Evolutionary conservation across 2,329 filamentous ascomycete genomes (phyloP).

Genomic region (Zasmidium cellare): DNA sequence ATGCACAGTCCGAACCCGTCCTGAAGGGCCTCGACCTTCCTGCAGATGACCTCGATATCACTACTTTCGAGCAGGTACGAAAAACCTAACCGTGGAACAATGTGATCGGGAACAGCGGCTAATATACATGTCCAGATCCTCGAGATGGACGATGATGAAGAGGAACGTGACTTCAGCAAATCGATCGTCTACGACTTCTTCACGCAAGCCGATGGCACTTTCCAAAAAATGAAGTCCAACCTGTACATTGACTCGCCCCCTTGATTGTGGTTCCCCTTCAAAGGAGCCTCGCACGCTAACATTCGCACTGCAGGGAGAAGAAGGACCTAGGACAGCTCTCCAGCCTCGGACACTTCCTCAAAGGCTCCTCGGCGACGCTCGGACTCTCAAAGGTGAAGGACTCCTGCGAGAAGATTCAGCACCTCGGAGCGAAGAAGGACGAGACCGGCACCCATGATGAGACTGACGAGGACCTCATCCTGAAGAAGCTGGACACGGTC

Average conservation of each 20-base stretch:
- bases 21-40: background rate
- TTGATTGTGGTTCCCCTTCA: background rate
- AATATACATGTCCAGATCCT: constrained; percentile 61
- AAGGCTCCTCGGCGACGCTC: constrained; percentile 92
- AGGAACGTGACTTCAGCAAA: constrained; percentile 81
- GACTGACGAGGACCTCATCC: constrained; percentile 65
- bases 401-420: constrained; percentile 93
- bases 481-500: constrained; percentile 69
- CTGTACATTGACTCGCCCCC: constrained; percentile 57
- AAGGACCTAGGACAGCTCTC: constrained; percentile 75
- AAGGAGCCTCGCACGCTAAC: background rate
- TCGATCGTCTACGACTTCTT: constrained; percentile 92
- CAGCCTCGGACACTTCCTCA: constrained; percentile 88
- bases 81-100: too few relatives aligned
- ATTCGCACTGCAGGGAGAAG: constrained; percentile 53
- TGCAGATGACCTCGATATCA: constrained; percentile 73
- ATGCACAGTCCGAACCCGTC: constrained; percentile 24
- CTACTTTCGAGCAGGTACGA: constrained; percentile 73
- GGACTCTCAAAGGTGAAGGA: constrained; percentile 89
- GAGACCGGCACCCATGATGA: constrained; percentile 69
- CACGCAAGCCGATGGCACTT: constrained; percentile 83
- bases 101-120: too few relatives aligned
- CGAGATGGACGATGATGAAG: constrained; percentile 94
- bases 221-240: constrained; percentile 76
- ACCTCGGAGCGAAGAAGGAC: constrained; percentile 81